Conservation (phyloP, 495 filamentous ascomycete genomes). For the Xylaria curta region DNA sequence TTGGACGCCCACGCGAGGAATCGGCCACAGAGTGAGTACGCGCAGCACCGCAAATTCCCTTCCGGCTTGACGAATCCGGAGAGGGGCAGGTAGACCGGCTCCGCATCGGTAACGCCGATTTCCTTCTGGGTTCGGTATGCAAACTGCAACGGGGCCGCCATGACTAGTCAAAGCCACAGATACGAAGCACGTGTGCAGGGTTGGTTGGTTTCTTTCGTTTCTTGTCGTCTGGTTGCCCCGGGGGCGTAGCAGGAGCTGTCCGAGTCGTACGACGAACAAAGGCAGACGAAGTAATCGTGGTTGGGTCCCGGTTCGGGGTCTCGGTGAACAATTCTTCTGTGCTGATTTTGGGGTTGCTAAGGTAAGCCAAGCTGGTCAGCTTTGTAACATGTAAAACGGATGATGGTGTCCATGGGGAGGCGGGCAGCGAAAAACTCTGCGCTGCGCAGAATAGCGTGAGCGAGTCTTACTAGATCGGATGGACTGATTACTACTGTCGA, state of each 20-base stretch:
- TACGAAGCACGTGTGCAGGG: slow-evolving; percentile 33
- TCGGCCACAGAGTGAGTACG: slow-evolving; percentile 91
- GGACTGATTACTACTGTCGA: not conserved
- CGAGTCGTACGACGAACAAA: slow-evolving; percentile 1
- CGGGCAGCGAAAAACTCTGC: not conserved
- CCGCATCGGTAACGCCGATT: slow-evolving; percentile 90
- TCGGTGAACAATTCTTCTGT: slow-evolving; percentile 16
- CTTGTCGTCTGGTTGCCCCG: slow-evolving; percentile 29
- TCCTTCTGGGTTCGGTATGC: slow-evolving; percentile 95
- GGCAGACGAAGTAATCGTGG: not conserved
- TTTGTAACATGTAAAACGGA: not conserved
- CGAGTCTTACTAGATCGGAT: slow-evolving; percentile 5
- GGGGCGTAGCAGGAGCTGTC: not conserved
- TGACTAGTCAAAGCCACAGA: slow-evolving; percentile 85
- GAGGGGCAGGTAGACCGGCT: slow-evolving; percentile 83
- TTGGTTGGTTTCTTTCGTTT: slow-evolving; percentile 37
- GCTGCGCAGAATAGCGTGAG: not conserved
- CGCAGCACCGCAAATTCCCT: slow-evolving; percentile 91
- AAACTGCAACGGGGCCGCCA: slow-evolving; percentile 90
- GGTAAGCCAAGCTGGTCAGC: slow-evolving; percentile 5
- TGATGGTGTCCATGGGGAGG: not conserved
- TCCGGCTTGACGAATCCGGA: slow-evolving; percentile 88
- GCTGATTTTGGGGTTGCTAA: slow-evolving; percentile 7
- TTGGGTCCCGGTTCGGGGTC: not conserved
- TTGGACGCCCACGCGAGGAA: slow-evolving; percentile 95